Conservation (phyloP, 2,329 filamentous ascomycete genomes). For the Aspergillus sp. region DNA sequence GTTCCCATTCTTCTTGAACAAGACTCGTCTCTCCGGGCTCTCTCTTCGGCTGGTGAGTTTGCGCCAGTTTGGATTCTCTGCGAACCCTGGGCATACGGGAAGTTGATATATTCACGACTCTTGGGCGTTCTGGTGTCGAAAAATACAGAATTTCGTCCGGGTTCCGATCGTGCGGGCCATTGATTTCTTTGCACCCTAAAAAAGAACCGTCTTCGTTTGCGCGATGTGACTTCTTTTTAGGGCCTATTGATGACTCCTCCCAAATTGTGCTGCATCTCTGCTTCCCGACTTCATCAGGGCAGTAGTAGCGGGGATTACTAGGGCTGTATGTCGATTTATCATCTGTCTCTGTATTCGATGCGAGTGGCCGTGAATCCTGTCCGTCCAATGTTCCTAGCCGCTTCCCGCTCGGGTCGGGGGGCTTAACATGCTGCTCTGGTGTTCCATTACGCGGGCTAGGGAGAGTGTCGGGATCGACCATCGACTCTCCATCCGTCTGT, state of each 20-base stretch:
- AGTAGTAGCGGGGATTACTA: slow-evolving; percentile 31
- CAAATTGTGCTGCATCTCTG: slow-evolving; percentile 37
- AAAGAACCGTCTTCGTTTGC: slow-evolving; percentile 36
- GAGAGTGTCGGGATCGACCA: slow-evolving; percentile 31
- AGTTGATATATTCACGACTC: slow-evolving; percentile 22
- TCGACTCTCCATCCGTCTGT: slow-evolving; percentile 28
- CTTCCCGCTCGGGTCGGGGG: slow-evolving; percentile 20
- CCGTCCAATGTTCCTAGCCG: slow-evolving; percentile 18
- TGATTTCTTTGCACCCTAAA: slow-evolving; percentile 42
- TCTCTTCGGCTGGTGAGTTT: slow-evolving; percentile 7
- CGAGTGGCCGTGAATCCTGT: slow-evolving; percentile 18
- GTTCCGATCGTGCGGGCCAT: slow-evolving; percentile 32
- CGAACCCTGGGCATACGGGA: slow-evolving; percentile 22
- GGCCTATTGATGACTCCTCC: slow-evolving; percentile 29
- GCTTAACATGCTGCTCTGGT: slow-evolving; percentile 30
- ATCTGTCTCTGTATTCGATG: slow-evolving; percentile 10
- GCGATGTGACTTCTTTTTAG: slow-evolving; percentile 20
- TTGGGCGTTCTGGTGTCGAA: slow-evolving; percentile 28
- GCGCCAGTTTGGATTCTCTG: slow-evolving; percentile 18
- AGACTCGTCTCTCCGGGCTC: slow-evolving; percentile 19
- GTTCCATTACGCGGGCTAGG: slow-evolving; percentile 32
- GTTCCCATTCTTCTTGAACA: slow-evolving; percentile 29
- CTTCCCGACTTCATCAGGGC: slow-evolving; percentile 41
- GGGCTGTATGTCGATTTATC: background rate
- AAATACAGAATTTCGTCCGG: slow-evolving; percentile 40